Percentiles rank a stretch among this genome's conserved stretches.
These are phyloP conservation scores for Nannizzia gypsea DNA, from an alignment of 2,329 filamentous ascomycete genomes.

Conservation along the genomic window DNA sequence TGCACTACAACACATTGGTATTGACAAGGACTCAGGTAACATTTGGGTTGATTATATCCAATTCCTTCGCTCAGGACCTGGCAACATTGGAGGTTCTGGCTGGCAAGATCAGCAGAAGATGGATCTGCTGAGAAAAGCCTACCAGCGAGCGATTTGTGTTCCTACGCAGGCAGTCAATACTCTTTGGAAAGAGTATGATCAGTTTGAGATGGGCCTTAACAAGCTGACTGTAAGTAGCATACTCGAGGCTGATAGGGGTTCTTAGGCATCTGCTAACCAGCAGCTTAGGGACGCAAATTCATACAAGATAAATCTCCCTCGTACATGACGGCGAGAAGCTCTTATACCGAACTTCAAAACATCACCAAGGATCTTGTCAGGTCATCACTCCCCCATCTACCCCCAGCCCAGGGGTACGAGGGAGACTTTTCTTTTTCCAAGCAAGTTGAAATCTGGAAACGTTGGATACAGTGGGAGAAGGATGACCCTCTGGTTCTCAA, in stretches of 20 bases:
- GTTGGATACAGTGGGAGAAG: slow-evolving; percentile 93
- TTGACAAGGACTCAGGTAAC: slow-evolving; percentile 77
- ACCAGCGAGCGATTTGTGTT: slow-evolving; percentile 77
- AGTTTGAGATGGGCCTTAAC: slow-evolving; percentile 88
- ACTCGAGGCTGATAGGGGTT: not conserved
- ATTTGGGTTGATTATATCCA: slow-evolving; percentile 94
- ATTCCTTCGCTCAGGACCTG: slow-evolving; percentile 80
- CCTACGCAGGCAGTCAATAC: slow-evolving; percentile 72
- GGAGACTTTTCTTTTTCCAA: slow-evolving; percentile 72
- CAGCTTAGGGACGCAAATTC: slow-evolving; percentile 69
- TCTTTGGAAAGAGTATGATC: slow-evolving; percentile 95
- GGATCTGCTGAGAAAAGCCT: slow-evolving; percentile 82
- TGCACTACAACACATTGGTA: slow-evolving; percentile 76
- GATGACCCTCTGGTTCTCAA: slow-evolving; percentile 79
- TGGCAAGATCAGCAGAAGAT: slow-evolving; percentile 99
- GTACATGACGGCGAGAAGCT: slow-evolving; percentile 92
- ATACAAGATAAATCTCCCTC: slow-evolving; percentile 82
- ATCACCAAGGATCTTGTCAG: slow-evolving; percentile 65
- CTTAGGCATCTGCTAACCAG: not conserved
- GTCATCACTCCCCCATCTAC: slow-evolving; percentile 66
- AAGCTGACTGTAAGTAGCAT: slow-evolving; percentile 60
- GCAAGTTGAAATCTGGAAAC: slow-evolving; percentile 82
- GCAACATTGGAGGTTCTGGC: slow-evolving; percentile 66
- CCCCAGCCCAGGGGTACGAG: slow-evolving; percentile 73
- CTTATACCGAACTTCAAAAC: slow-evolving; percentile 81